Conservation (phyloP, 176 grass and related monocot genomes). For the Poa pratensis region DNA sequence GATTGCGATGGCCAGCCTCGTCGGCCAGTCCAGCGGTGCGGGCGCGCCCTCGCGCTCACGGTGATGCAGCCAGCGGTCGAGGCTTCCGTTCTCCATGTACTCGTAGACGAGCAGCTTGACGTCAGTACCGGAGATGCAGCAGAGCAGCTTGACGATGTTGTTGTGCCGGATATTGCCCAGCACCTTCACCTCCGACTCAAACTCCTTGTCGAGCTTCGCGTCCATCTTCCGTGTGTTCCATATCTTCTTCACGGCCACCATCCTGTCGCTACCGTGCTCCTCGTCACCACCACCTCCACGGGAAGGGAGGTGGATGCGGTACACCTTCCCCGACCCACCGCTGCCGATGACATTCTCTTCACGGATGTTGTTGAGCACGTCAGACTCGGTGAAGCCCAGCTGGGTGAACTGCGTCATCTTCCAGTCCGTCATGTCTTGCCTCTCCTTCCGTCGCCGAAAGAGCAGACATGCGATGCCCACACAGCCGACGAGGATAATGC, state of each 20-base stretch:
- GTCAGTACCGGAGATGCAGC: slow-evolving; percentile 65
- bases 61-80: slow-evolving; percentile 74
- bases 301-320: slow-evolving; percentile 50
- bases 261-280: slow-evolving; percentile 27
- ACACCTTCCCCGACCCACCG: slow-evolving; percentile 76
- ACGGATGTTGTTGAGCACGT: slow-evolving; percentile 52
- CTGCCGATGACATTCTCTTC: slow-evolving; percentile 76
- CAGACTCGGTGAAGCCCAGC: slow-evolving; percentile 58
- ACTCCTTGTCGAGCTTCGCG: slow-evolving; percentile 63
- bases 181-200: slow-evolving; percentile 75
- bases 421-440: slow-evolving; percentile 53
- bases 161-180: slow-evolving; percentile 74
- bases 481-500: slow-evolving; percentile 43
- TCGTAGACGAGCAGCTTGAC: slow-evolving; percentile 78
- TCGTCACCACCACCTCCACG: neutral
- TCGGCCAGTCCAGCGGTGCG: slow-evolving; percentile 68
- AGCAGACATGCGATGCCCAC: slow-evolving; percentile 49
- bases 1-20: slow-evolving; percentile 59
- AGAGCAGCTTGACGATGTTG: slow-evolving; percentile 89
- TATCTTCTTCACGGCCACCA: slow-evolving; percentile 82
- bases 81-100: slow-evolving; percentile 87
- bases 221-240: slow-evolving; percentile 49
- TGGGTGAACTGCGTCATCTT: slow-evolving; percentile 67
- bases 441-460: slow-evolving; percentile 45
- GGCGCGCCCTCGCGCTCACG: slow-evolving; percentile 36